phyloP scores from a whole-genome alignment of 768 basidiomycete species.

The Steccherinum ochraceum region DNA sequence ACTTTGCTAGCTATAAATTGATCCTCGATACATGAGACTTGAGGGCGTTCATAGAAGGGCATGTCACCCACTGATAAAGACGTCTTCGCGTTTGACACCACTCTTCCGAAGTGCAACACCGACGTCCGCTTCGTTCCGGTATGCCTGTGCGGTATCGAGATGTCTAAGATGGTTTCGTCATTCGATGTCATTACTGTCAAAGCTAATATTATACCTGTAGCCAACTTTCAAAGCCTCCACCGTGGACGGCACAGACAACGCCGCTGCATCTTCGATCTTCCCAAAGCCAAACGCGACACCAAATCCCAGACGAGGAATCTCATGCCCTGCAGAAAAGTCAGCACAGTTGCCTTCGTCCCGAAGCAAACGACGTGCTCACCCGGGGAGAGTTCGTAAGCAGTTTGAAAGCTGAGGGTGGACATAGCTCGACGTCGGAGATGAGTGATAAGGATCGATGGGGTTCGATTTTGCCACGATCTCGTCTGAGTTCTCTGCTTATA shows the following conservation, averaged over 20 bases:
- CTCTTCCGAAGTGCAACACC: conserved; percentile 54
- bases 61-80: conserved; percentile 60
- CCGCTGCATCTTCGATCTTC: conserved; percentile 4
- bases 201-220: conserved; percentile 4
- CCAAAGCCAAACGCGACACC: conserved; percentile 12
- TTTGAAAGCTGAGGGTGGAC: too few relatives aligned
- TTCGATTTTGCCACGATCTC: too few relatives aligned
- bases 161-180: conserved; percentile 36
- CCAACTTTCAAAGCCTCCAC: conserved; percentile 12
- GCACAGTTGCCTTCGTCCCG: too few relatives aligned
- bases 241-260: conserved; percentile 7
- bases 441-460: too few relatives aligned
- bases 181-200: not conserved
- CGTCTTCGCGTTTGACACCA: conserved; percentile 46
- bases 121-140: conserved; percentile 59
- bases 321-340: conserved; percentile 7
- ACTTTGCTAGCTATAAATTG: conserved; percentile 61
- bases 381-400: not conserved
- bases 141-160: conserved; percentile 67
- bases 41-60: not conserved
- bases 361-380: too few relatives aligned
- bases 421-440: too few relatives aligned
- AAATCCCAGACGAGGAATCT: conserved; percentile 9
- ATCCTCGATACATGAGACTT: not conserved
- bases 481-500: too few relatives aligned